Percentiles rank a stretch among this genome's conserved stretches.
These are phyloP conservation scores for Alternaria sp. DNA, from an alignment of 2,329 filamentous ascomycete species.

Conservation along the genomic window DNA sequence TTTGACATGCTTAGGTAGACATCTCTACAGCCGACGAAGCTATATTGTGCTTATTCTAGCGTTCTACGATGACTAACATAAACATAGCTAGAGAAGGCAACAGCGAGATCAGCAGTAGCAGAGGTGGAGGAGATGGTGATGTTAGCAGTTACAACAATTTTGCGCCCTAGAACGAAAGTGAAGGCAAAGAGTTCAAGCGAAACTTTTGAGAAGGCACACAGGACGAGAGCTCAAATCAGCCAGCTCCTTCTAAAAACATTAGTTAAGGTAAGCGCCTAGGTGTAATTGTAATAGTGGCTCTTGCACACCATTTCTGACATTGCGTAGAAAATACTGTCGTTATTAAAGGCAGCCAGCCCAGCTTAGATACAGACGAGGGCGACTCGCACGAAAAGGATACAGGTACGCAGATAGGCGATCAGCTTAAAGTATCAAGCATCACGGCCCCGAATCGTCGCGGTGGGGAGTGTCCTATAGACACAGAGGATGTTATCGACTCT, in stretches of 20 bases:
- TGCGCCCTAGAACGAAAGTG: too few species aligned
- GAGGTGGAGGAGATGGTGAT: conserved; percentile 13
- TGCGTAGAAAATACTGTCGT: conserved; percentile 25
- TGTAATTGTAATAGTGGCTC: conserved; percentile 13
- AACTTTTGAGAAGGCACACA: conserved; percentile 12
- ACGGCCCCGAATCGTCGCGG: conserved; percentile 13
- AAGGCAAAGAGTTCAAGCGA: too few species aligned
- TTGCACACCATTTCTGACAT: conserved; percentile 23
- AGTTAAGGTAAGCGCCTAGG: conserved; percentile 23
- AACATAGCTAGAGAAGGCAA: conserved; percentile 18
- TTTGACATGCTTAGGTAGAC: conserved; percentile 23
- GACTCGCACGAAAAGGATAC: conserved; percentile 16
- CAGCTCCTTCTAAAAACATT: conserved; percentile 17
- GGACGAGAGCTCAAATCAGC: conserved; percentile 20
- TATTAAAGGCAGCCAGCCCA: conserved; percentile 19
- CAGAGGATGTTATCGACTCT: conserved; percentile 1
- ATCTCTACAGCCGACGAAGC: conserved; percentile 17
- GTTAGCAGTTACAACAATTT: too few species aligned
- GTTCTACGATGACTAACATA: conserved; percentile 20
- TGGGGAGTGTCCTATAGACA: conserved; percentile 13
- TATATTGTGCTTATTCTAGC: conserved; percentile 5
- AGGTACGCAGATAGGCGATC: conserved; percentile 15
- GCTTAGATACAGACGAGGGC: conserved; percentile 15
- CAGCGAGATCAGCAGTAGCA: conserved; percentile 16
- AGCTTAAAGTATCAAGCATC: conserved; percentile 17